Base-by-base conservation (phyloP, 192 early-diverging fungal genomes). In the Coemansia sp. region DNA sequence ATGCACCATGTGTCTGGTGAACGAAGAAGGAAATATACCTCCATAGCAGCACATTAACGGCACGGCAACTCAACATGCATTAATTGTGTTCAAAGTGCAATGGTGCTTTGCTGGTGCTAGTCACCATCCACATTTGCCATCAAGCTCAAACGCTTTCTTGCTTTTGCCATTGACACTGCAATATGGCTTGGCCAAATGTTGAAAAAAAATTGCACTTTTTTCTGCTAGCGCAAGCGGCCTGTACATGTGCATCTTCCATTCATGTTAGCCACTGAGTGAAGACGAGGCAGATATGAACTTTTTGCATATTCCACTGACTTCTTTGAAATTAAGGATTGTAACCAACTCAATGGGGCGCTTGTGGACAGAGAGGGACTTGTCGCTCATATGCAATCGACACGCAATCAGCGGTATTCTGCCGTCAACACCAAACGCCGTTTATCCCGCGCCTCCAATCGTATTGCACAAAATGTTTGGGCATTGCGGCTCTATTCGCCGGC, bases 61-160 rank as follows among this genome's bases (percentile, higher is more conserved):
- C 38, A 40, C 15, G 11, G 11, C 36, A 14, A 38, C 25, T 15
- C 56, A 58, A 11, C 36, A 42, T 44, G 56, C 56, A 58, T 58
- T 44, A 58, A 58, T 58, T 58, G 56, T 56, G 54, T 56, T 56
- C 54, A 56, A 56, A 56, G 54, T 56, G 54, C 54, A 36, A 56
- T 56, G 54, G 34, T 56, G 54, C 34, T 56, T 15, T 42, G 40
- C 15, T 42, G 40, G 15, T 15, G 40, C 40, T 42, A 42, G 40
- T 42, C 40, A 42, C 40, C 40, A 42, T 15, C 15, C 8, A 15
- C 15, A 42, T 15, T 31, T 42, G 40, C 40, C 40, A 15, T 42
- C 40, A 42, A 42, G 40, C 23, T 54, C 52, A 25, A 52, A 9
- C 25, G 23, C n/a, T 17, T 54, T 12, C 23, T 54, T 7, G 50